Conservation (phyloP, 345 rosid species). For the Brassica cretica region DNA sequence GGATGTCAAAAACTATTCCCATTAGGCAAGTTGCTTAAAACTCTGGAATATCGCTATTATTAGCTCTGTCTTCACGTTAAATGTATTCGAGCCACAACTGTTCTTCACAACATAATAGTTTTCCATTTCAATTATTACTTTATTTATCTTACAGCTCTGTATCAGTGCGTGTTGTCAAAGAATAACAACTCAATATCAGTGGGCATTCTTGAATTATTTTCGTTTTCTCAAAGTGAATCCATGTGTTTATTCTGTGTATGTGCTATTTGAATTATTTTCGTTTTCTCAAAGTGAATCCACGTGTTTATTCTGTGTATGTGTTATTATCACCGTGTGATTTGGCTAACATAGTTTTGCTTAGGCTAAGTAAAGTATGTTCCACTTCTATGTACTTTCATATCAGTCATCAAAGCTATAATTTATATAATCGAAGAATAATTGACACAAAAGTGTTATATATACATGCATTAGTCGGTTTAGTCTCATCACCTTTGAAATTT, state of each 20-base stretch:
- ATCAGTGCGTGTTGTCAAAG: slow-evolving; percentile 31
- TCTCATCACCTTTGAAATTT: slow-evolving; percentile 27
- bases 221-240: slow-evolving; percentile 11
- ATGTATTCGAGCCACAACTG: slow-evolving; percentile 30
- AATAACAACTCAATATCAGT: slow-evolving; percentile 31
- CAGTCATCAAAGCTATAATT: slow-evolving; percentile 23
- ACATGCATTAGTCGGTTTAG: slow-evolving; percentile 30
- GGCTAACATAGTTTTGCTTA: slow-evolving; percentile 17
- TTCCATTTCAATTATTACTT: slow-evolving; percentile 13
- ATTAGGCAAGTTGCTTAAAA: slow-evolving; percentile 32
- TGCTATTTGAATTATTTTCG: slow-evolving; percentile 4
- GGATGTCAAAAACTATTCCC: slow-evolving; percentile 32
- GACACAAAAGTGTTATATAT: slow-evolving; percentile 7
- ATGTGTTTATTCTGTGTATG: background rate
- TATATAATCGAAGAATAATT: slow-evolving; percentile 18
- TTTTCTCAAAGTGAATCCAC: slow-evolving; percentile 15
- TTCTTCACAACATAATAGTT: slow-evolving; percentile 20
- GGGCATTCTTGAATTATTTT: slow-evolving; percentile 21
- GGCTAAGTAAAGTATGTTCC: slow-evolving; percentile 30
- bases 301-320: background rate
- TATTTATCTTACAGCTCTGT: slow-evolving; percentile 34
- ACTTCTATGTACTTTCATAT: slow-evolving; percentile 28
- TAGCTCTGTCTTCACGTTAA: slow-evolving; percentile 30
- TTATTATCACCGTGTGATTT: slow-evolving; percentile 12
- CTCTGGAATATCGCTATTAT: slow-evolving; percentile 28